Evolutionary conservation across 352 stramenopile genomes (phyloP), one percentile per base, ranked within the genome.

Genomic region (Pythium myriotylum): DNA sequence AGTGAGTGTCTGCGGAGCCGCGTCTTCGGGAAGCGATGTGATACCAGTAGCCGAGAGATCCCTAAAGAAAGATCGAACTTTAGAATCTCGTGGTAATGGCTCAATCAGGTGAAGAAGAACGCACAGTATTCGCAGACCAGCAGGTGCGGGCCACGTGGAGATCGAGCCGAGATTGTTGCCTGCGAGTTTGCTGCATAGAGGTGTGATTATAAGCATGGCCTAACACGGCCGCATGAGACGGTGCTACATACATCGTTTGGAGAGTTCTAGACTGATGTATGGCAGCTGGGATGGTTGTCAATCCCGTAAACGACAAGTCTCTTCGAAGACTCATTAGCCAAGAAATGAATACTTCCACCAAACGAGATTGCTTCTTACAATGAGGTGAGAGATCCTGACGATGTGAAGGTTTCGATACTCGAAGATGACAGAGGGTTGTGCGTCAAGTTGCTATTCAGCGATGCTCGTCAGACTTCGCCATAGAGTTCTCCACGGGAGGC

Each of bases 321-420:
- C 54, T 61, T 14, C 26, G 27, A 17, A 4, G 22, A 10, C 26
- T 16, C 23, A 5, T 27, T 19, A 35, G 14, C 5, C 1, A 12
- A 20, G 37, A 14, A 46, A 33, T 29, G 22, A 40, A 26, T 14
- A 20, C 17, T 17, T 19, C 14, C 9, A 41, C 22, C 7, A n/a
- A 17, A 13, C 0, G 22, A 39, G 19, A 6, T 6, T 35, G 23
- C 51, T n/a, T n/a, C n/a, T 10, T 33, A 59, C 51, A 59, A 9
- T 48, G 43, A 24, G 10, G 27, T 24, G 51, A 59, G 35, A 0
- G 39, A 20, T 17, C 23, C 51, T 17, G 39, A 33, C 19, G 35
- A 39, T 17, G 51, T 49, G 39, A 59, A 45, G 12, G 51, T 49
- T 22, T 19, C 35, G 8, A 59, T 10, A 26, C 22, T 49, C 20